phyloP scores from a whole-genome alignment of 768 basidiomycete species.

The Boletellus ananas region DNA sequence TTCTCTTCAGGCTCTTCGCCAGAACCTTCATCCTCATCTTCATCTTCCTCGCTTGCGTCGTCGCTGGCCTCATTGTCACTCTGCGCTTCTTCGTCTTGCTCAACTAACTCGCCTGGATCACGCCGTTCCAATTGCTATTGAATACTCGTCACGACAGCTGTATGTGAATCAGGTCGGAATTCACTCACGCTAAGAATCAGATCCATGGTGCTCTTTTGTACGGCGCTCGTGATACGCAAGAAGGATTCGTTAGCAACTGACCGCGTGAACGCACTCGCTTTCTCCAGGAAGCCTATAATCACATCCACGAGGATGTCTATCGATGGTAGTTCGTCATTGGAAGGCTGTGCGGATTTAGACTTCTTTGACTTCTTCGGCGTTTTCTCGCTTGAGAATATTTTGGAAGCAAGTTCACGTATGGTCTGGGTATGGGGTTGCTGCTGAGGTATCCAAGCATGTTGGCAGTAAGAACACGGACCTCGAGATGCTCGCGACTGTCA shows the following conservation, averaged over 20 bases:
- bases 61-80: constrained; percentile 15
- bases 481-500: constrained; percentile 56
- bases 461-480: constrained; percentile 42
- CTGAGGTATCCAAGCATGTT: neutral
- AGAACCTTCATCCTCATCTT: constrained; percentile 33
- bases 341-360: constrained; percentile 15
- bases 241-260: constrained; percentile 80
- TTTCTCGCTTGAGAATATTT: constrained; percentile 44
- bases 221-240: constrained; percentile 60
- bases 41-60: constrained; percentile 24
- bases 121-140: constrained; percentile 79
- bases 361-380: constrained; percentile 42
- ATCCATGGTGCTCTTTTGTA: constrained; percentile 69
- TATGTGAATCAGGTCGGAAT: neutral
- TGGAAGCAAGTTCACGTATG: constrained; percentile 54
- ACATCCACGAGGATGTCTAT: constrained; percentile 84
- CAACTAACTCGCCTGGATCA: constrained; percentile 51
- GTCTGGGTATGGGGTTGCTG: constrained; percentile 38
- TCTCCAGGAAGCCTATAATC: constrained; percentile 88
- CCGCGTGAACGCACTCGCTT: constrained; percentile 75
- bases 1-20: constrained; percentile 34
- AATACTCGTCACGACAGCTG: neutral
- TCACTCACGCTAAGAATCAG: constrained; percentile 73
- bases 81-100: constrained; percentile 41
- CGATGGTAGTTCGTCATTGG: constrained; percentile 45